Percentiles rank a stretch among this genome's conserved stretches.
Evolutionary conservation across 164 flowering plant genomes (phyloP).

Genomic region (Chimonanthus salicifolius): DNA sequence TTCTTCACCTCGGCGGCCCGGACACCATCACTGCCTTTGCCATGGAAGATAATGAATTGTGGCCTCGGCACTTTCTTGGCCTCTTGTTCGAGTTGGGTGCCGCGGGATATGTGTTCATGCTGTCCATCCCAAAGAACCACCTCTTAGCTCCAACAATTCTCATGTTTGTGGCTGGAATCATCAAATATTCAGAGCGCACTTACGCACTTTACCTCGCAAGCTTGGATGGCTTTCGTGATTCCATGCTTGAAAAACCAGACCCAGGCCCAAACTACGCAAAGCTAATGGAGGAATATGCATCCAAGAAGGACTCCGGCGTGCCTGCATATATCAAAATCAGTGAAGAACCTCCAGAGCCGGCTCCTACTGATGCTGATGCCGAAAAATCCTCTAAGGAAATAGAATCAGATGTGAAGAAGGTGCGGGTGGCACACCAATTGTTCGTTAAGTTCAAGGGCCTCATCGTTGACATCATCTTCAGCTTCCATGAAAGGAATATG

Average conservation of each 20-base stretch:
- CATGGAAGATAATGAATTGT: conserved; percentile 54
- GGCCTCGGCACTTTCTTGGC: conserved; percentile 41
- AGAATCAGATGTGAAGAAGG: background rate
- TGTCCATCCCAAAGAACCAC: conserved; percentile 16
- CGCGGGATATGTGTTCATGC: conserved; percentile 27
- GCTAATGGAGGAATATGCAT: conserved; percentile 37
- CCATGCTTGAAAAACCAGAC: background rate
- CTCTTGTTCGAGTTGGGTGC: conserved; percentile 24
- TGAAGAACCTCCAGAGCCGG: conserved; percentile 5
- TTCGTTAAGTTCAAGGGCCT: conserved; percentile 12
- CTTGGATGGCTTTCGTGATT: conserved; percentile 14
- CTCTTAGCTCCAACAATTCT: conserved; percentile 25
- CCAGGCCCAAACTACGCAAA: conserved; percentile 40
- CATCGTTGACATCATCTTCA: conserved; percentile 25
- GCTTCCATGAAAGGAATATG: conserved; percentile 16
- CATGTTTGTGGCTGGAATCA: conserved; percentile 32
- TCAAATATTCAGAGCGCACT: conserved; percentile 41
- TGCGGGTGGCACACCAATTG: background rate
- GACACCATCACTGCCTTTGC: conserved; percentile 60
- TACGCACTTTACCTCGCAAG: conserved; percentile 33
- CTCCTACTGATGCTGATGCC: background rate
- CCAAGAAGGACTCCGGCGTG: conserved; percentile 23
- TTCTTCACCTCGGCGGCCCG: conserved; percentile 70
- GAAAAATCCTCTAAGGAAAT: too few relatives aligned
- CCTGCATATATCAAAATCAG: conserved; percentile 12